Evolutionary conservation across 257 asterid genomes (phyloP).

Genomic region (Ophiorrhiza pumila): DNA sequence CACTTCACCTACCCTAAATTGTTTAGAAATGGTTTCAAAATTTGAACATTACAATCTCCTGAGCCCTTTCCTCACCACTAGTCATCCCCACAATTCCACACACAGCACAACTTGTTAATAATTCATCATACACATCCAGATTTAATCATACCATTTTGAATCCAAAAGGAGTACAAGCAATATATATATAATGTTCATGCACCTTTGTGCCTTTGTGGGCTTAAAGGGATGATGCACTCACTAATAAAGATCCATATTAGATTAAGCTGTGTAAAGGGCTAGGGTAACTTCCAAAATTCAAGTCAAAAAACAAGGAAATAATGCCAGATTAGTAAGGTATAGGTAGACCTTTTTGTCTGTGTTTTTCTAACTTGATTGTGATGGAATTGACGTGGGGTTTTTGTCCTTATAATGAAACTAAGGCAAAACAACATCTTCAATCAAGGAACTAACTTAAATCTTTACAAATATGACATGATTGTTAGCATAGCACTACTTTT

Average conservation of each 20-base stretch:
- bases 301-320: slow-evolving; percentile 20
- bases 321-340: slow-evolving; percentile 21
- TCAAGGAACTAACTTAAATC: background rate
- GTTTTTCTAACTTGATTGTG: slow-evolving; percentile 26
- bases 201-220: slow-evolving; percentile 26
- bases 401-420: slow-evolving; percentile 16
- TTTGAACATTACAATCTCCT: slow-evolving; percentile 46
- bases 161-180: background rate
- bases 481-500: slow-evolving; percentile 16
- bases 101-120: slow-evolving; percentile 24
- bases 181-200: background rate
- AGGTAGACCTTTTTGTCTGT: slow-evolving; percentile 22
- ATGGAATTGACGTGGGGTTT: slow-evolving; percentile 11
- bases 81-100: slow-evolving; percentile 33
- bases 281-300: slow-evolving; percentile 1
- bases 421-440: slow-evolving; percentile 8
- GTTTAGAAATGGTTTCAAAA: slow-evolving; percentile 45
- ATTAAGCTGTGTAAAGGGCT: background rate
- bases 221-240: slow-evolving; percentile 19
- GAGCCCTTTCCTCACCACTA: too few species aligned
- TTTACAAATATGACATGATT: slow-evolving; percentile 13
- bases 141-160: slow-evolving; percentile 39
- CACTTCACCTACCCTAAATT: slow-evolving; percentile 33
- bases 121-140: slow-evolving; percentile 35
- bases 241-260: too few species aligned